Conservation (phyloP, 495 filamentous ascomycete genomes). For the Neurospora africana region DNA sequence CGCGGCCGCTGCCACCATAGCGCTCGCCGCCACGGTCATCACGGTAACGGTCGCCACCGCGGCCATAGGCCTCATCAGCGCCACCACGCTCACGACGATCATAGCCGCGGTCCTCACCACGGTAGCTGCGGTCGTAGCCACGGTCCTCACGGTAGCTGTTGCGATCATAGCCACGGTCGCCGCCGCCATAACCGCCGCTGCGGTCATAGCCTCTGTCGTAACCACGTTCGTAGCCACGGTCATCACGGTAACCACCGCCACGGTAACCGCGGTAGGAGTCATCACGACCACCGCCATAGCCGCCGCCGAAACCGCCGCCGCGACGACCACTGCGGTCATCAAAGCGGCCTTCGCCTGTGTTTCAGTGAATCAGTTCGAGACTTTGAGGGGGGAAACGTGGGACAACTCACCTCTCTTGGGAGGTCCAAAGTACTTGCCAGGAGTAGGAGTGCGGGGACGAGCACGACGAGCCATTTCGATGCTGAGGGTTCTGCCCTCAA, state of each 20-base stretch:
- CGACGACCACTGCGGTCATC: constrained; percentile 13
- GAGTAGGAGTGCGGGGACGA: constrained; percentile 89
- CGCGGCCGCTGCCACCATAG: constrained; percentile 33
- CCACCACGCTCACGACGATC: constrained; percentile 49
- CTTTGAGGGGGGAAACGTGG: constrained; percentile 27
- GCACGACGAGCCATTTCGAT: constrained; percentile 98
- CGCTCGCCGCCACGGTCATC: constrained; percentile 33
- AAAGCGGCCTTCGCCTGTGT: constrained; percentile 19
- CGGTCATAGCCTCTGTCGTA: constrained; percentile 20
- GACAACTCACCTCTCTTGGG: constrained; percentile 81
- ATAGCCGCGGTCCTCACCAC: constrained; percentile 47
- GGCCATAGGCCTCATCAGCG: constrained; percentile 38
- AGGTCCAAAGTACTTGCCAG: constrained; percentile 97
- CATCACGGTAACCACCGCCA: constrained; percentile 32
- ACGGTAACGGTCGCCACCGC: constrained; percentile 34
- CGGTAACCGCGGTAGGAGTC: constrained; percentile 29
- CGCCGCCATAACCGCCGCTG: constrained; percentile 26
- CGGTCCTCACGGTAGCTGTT: constrained; percentile 31
- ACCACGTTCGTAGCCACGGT: constrained; percentile 31
- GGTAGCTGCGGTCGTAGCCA: constrained; percentile 45
- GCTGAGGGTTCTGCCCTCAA: constrained; percentile 91
- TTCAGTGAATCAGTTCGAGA: constrained; percentile 45
- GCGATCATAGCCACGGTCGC: constrained; percentile 38
- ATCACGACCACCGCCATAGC: constrained; percentile 27
- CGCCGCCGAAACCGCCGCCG: constrained; percentile 18